Evolutionary conservation across 2,329 filamentous ascomycete species (phyloP).

Genomic region (Talaromyces islandicus): DNA sequence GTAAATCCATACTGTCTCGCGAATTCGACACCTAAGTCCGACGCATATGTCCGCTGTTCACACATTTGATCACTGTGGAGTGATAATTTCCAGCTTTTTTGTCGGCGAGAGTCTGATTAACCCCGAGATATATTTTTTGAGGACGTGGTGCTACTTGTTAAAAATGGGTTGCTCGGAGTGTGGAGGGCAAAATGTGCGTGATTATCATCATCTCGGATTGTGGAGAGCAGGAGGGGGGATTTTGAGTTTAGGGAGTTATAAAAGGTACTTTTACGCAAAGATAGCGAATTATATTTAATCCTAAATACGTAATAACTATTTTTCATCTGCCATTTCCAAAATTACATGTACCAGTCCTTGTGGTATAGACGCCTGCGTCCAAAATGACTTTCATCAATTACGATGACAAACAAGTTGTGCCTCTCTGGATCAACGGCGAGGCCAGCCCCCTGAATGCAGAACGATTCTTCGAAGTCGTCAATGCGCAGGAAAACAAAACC

Average conservation of each 20-base stretch:
- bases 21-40: neutral
- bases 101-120: neutral
- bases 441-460: neutral
- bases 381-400: neutral
- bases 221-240: neutral
- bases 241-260: neutral
- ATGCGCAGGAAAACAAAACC: neutral
- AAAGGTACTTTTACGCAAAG: neutral
- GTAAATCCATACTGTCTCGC: neutral
- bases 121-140: neutral
- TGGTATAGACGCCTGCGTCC: neutral
- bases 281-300: too few species aligned
- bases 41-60: neutral
- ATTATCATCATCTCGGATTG: neutral
- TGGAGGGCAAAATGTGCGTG: neutral
- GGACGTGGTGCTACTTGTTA: neutral
- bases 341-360: too few species aligned
- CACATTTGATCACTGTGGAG: neutral
- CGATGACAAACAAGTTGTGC: neutral
- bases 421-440: constrained; percentile 3
- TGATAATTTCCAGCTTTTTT: neutral
- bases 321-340: neutral
- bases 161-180: neutral
- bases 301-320: neutral
- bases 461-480: neutral